phyloP scores from a whole-genome alignment of 2,329 filamentous ascomycete species.

The Colletotrichum neosansevieriae region DNA sequence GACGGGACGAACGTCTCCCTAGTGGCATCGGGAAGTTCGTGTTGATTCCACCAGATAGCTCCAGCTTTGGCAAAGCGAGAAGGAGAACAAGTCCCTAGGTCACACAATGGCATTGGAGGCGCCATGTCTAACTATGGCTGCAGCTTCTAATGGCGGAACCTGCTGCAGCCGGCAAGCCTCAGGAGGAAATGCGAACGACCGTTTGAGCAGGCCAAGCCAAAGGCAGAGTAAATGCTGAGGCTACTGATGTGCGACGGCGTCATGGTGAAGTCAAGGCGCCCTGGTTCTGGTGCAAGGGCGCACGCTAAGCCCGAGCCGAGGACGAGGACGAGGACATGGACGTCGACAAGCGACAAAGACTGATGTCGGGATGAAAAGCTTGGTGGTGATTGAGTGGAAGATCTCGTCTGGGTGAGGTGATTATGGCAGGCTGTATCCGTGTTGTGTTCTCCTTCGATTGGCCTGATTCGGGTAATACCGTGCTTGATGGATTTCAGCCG shows the following conservation, averaged over 20 bases:
- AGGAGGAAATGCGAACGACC: constrained; percentile 16
- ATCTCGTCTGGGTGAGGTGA: background rate
- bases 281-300: background rate
- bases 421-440: constrained; percentile 6
- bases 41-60: constrained; percentile 29
- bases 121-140: constrained; percentile 18
- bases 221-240: background rate
- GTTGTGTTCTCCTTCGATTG: background rate
- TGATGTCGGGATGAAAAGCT: background rate
- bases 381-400: background rate
- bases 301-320: constrained; percentile 5
- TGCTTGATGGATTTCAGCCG: background rate
- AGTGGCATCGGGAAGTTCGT: constrained; percentile 19
- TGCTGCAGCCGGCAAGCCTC: constrained; percentile 19
- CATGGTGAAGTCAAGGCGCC: constrained; percentile 24
- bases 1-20: constrained; percentile 40
- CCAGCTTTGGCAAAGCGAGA: constrained; percentile 7
- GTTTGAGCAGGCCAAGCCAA: constrained; percentile 16
- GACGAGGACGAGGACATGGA: constrained; percentile 1
- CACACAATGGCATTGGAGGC: constrained; percentile 8
- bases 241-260: constrained; percentile 24
- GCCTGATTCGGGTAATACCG: background rate
- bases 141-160: constrained; percentile 21
- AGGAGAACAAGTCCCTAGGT: background rate
- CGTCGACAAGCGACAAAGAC: background rate